phyloP scores from a whole-genome alignment of 768 basidiomycete genomes.

The Leccinum longicurvipes region DNA sequence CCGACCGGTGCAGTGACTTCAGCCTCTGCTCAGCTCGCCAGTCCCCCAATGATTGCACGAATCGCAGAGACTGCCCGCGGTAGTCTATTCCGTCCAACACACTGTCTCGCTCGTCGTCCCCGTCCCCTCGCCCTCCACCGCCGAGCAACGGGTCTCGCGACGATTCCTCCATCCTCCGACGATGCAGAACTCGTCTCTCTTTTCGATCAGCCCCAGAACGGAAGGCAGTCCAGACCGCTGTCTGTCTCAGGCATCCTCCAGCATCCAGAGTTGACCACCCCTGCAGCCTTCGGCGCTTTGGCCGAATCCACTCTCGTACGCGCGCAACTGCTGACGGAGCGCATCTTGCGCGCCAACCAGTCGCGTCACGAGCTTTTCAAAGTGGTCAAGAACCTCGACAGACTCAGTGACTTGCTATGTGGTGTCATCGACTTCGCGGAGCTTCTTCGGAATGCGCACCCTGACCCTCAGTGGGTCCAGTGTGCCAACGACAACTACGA shows the following conservation, averaged over 20 bases:
- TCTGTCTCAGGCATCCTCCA: slow-evolving; percentile 80
- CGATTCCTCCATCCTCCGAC: slow-evolving; percentile 60
- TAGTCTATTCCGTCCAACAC: slow-evolving; percentile 33
- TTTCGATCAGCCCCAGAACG: slow-evolving; percentile 62
- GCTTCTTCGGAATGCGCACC: slow-evolving; percentile 89
- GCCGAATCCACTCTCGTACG: slow-evolving; percentile 78
- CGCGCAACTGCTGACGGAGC: slow-evolving; percentile 77
- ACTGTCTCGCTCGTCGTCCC: slow-evolving; percentile 41
- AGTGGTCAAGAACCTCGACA: slow-evolving; percentile 94
- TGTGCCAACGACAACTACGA: slow-evolving; percentile 89
- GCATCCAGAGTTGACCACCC: slow-evolving; percentile 68
- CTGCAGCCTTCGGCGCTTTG: slow-evolving; percentile 65
- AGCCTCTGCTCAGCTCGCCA: too few species aligned
- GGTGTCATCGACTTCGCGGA: slow-evolving; percentile 97
- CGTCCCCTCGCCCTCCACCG: slow-evolving; percentile 13
- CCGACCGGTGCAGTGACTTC: too few species aligned
- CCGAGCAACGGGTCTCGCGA: slow-evolving; percentile 38
- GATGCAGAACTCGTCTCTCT: slow-evolving; percentile 64
- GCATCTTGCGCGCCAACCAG: slow-evolving; percentile 72
- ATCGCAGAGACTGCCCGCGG: slow-evolving; percentile 40
- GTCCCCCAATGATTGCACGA: slow-evolving; percentile 34
- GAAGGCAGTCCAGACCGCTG: slow-evolving; percentile 38
- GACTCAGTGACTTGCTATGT: slow-evolving; percentile 93
- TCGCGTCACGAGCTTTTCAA: slow-evolving; percentile 72
- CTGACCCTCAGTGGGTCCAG: slow-evolving; percentile 77